Percentiles rank a stretch among this genome's conserved stretches.
phyloP scores from a whole-genome alignment of 2,329 filamentous ascomycete genomes.

The Fusarium sp. region DNA sequence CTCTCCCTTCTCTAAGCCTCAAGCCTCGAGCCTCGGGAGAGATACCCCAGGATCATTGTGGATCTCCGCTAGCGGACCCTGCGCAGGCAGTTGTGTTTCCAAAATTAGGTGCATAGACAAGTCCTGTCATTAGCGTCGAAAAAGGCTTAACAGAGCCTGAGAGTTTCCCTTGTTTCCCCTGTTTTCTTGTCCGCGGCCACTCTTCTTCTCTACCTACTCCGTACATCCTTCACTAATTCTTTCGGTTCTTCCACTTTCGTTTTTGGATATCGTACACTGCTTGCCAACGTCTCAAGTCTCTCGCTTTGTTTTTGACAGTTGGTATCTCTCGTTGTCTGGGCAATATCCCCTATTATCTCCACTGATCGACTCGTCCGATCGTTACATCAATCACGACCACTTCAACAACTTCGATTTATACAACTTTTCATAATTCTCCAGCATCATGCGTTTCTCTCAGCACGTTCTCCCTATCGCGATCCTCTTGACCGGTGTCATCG shows the following conservation, averaged over 20 bases:
- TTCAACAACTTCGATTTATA: background rate
- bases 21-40: background rate
- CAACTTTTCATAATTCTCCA: background rate
- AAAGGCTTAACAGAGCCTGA: slow-evolving; percentile 21
- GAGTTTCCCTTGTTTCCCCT: slow-evolving; percentile 28
- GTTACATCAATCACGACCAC: slow-evolving; percentile 6
- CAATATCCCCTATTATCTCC: slow-evolving; percentile 23
- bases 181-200: slow-evolving; percentile 27
- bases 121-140: slow-evolving; percentile 20
- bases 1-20: no score
- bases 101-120: slow-evolving; percentile 26
- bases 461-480: slow-evolving; percentile 45
- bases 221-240: slow-evolving; percentile 23
- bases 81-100: slow-evolving; percentile 11
- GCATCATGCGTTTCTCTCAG: slow-evolving; percentile 47
- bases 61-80: slow-evolving; percentile 14
- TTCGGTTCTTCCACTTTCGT: slow-evolving; percentile 24
- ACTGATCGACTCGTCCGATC: slow-evolving; percentile 4
- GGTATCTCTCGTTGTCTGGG: slow-evolving; percentile 11
- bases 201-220: slow-evolving; percentile 7
- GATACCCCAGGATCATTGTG: slow-evolving; percentile 23
- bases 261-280: slow-evolving; percentile 2
- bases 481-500: slow-evolving; percentile 42
- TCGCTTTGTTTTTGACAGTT: slow-evolving; percentile 29
- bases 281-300: slow-evolving; percentile 25